phyloP scores from a whole-genome alignment of 2,329 filamentous ascomycete genomes.

The Pseudogymnoascus sp. region DNA sequence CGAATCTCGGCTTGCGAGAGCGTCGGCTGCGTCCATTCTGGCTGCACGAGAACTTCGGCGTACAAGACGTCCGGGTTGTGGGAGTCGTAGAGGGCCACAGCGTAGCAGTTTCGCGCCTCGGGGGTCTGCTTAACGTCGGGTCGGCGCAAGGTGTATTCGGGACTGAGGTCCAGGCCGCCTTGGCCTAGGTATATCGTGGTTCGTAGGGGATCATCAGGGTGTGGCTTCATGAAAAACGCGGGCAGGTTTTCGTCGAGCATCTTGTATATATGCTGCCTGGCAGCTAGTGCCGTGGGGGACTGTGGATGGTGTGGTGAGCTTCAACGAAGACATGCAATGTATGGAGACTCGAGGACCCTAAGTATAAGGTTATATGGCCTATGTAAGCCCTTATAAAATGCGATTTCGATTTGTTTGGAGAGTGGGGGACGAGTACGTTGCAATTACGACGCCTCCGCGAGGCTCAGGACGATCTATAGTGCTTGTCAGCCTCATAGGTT shows the following conservation, averaged over 20 bases:
- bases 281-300: neutral
- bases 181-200: constrained; percentile 53
- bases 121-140: constrained; percentile 59
- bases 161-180: constrained; percentile 70
- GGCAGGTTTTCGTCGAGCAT: constrained; percentile 97
- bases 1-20: constrained; percentile 76
- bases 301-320: neutral
- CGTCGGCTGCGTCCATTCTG: constrained; percentile 77
- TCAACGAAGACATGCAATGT: neutral
- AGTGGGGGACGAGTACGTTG: constrained; percentile 4
- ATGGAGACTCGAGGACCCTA: neutral
- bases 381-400: neutral
- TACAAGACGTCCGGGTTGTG: constrained; percentile 75
- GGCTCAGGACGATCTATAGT: neutral
- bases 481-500: constrained; percentile 1
- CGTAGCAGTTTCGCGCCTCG: constrained; percentile 74
- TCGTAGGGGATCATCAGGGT: constrained; percentile 45
- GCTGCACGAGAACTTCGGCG: constrained; percentile 75
- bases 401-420: neutral
- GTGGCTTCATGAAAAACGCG: constrained; percentile 49
- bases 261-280: constrained; percentile 10
- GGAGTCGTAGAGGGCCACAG: constrained; percentile 75
- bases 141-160: constrained; percentile 74
- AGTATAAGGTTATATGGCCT: constrained; percentile 6
- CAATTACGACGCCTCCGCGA: constrained; percentile 4